These are phyloP conservation scores for Secale cereale DNA, from an alignment of 176 grass and related monocot species.

Conservation along the genomic window DNA sequence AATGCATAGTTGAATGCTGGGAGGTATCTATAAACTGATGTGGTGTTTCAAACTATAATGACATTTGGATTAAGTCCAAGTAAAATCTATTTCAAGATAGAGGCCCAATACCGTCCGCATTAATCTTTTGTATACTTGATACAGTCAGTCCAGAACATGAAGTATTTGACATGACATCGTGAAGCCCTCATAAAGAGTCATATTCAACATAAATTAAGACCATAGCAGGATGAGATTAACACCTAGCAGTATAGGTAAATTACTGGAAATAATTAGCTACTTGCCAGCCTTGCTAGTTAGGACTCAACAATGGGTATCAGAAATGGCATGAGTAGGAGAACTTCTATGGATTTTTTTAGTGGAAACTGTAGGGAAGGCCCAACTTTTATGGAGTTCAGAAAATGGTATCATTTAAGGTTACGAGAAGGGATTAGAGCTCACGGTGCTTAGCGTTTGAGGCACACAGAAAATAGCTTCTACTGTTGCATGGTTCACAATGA, in stretches of 20 bases:
- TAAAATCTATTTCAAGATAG: background rate
- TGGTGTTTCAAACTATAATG: background rate
- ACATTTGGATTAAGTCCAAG: background rate
- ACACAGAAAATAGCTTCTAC: constrained; percentile 92
- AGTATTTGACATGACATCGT: background rate
- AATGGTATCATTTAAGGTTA: background rate
- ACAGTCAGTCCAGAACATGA: background rate
- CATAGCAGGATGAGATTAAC: constrained; percentile 7
- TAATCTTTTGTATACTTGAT: background rate
- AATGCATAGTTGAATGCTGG: background rate
- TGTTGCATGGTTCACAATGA: constrained; percentile 88
- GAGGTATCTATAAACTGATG: background rate
- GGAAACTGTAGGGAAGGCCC: background rate
- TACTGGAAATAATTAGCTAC: background rate
- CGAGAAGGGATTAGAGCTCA: constrained; percentile 48
- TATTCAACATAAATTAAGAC: background rate
- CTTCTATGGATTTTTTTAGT: background rate
- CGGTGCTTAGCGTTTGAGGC: constrained; percentile 75
- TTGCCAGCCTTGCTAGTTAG: background rate
- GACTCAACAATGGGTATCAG: background rate
- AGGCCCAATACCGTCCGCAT: background rate
- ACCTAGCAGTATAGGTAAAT: background rate
- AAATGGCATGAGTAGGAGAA: background rate
- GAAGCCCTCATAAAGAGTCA: background rate
- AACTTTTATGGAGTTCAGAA: background rate